Base-by-base conservation (phyloP, 2,329 filamentous ascomycete genomes). In the Myriosclerotinia scirpicola region DNA sequence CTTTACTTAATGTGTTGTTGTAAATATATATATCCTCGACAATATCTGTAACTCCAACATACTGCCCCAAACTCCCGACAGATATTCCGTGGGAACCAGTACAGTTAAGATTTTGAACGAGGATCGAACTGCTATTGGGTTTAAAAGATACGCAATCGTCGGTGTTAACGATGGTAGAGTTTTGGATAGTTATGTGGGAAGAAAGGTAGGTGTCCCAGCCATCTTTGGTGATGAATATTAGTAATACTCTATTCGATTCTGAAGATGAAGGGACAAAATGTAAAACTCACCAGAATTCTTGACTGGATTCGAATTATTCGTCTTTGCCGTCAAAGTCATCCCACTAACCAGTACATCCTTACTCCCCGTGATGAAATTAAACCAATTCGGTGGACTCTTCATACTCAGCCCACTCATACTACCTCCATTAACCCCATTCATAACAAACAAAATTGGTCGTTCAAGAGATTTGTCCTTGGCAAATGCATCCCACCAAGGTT, bases 1-100 rank as follows among this genome's bases (percentile, higher is more conserved):
- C 79, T 67, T 82, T 82, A 67, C 77, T 78, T 78, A 82, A 14
- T 20, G 53, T 56, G 8, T 44, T 78, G 70, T 86, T 83, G 7
- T 78, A 76, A 0, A 79, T 82, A 7, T 75, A 77, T 50, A 87
- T 77, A 65, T 81, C 79, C 70, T 83, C 78, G 12, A 87, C 79
- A 17, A 78, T 80, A 70, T 87, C 83, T 64, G 77, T 81, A 1
- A 74, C 69, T 12, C 77, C 80, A 1, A 80, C 75, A 67, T 84
- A 85, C 74, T 87, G 85, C 0, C 83, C 85, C 56, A 87, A 82
- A 22, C 81, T 84, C 5, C 85, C 85, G 11, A 87, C 78, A 1
- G 85, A 83, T 17, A 87, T 76, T 2, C 84, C 84, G 6, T 80
- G 77, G 2, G 83, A 83, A 53, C 79, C 77, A 65, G 80, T 78